Percentiles rank a stretch among this genome's conserved stretches.
phyloP scores from a whole-genome alignment of 352 stramenopile genomes.

The Globisporangium ultimum region DNA sequence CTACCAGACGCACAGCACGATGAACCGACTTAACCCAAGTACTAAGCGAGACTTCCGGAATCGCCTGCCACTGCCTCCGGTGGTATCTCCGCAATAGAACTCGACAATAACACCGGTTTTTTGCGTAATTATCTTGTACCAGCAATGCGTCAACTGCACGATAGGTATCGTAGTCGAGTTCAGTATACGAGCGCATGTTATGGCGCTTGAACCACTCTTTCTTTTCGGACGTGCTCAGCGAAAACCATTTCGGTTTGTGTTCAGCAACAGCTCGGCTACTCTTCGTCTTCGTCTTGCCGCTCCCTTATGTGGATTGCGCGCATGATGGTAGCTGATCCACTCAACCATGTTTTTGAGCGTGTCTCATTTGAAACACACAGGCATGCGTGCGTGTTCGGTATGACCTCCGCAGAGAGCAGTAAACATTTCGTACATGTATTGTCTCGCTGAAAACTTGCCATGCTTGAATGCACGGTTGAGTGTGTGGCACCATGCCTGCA shows the following conservation, averaged over 20 bases:
- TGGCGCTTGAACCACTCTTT: background rate
- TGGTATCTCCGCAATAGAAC: background rate
- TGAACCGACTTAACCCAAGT: background rate
- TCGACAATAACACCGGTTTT: background rate
- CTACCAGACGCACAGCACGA: background rate
- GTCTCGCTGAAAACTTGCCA: background rate
- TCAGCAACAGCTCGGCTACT: background rate
- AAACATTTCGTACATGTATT: background rate
- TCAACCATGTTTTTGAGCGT: background rate
- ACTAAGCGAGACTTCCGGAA: background rate
- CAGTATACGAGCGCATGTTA: background rate
- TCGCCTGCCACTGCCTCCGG: background rate
- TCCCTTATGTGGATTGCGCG: background rate
- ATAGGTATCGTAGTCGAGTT: conserved; percentile 5
- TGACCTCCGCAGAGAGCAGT: background rate
- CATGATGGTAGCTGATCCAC: background rate
- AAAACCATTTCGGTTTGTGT: background rate
- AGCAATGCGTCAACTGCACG: background rate
- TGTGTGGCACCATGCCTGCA: background rate
- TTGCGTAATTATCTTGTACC: background rate
- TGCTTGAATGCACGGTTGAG: background rate
- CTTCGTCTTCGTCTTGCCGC: background rate
- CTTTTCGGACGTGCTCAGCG: background rate
- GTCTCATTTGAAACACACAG: background rate
- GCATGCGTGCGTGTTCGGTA: background rate